Conservation (phyloP, 768 basidiomycete species). For the Neoboletus brunneissimus region DNA sequence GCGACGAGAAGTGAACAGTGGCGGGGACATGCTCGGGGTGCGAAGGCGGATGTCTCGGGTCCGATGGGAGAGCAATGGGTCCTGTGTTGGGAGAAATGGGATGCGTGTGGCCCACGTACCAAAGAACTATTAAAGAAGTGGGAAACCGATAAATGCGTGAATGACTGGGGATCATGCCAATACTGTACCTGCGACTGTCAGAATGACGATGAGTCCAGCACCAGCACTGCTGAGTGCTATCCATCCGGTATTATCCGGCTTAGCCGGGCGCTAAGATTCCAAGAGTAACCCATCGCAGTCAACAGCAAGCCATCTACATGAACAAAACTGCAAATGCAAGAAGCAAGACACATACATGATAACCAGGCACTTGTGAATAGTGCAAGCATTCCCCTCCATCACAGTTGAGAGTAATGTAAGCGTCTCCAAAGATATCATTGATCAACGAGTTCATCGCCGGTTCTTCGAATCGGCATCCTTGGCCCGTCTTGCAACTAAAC, state of each 20-base stretch:
- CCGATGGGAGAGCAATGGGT: conserved; percentile 87
- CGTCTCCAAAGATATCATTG: conserved; percentile 89
- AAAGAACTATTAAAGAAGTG: conserved; percentile 53
- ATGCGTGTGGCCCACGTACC: conserved; percentile 84
- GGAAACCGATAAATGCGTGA: background rate
- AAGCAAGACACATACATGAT: conserved; percentile 45
- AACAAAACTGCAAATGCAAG: background rate
- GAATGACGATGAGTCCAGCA: conserved; percentile 70
- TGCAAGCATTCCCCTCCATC: conserved; percentile 92
- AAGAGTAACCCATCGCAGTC: background rate
- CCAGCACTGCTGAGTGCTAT: conserved; percentile 81
- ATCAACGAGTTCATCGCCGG: conserved; percentile 97
- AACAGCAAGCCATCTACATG: background rate
- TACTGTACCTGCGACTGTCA: conserved; percentile 56
- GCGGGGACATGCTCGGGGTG: conserved; percentile 86
- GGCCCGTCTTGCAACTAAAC: conserved; percentile 72
- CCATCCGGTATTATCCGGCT: conserved; percentile 80
- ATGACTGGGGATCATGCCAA: background rate
- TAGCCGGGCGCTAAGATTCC: conserved; percentile 57
- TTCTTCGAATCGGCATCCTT: conserved; percentile 88
- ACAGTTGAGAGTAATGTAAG: conserved; percentile 83
- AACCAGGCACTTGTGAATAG: conserved; percentile 93
- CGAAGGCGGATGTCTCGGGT: conserved; percentile 55
- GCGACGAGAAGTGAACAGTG: conserved; percentile 82
- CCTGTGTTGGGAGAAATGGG: conserved; percentile 41